phyloP scores from a whole-genome alignment of 164 flowering plant genomes.

The Piper longum region DNA sequence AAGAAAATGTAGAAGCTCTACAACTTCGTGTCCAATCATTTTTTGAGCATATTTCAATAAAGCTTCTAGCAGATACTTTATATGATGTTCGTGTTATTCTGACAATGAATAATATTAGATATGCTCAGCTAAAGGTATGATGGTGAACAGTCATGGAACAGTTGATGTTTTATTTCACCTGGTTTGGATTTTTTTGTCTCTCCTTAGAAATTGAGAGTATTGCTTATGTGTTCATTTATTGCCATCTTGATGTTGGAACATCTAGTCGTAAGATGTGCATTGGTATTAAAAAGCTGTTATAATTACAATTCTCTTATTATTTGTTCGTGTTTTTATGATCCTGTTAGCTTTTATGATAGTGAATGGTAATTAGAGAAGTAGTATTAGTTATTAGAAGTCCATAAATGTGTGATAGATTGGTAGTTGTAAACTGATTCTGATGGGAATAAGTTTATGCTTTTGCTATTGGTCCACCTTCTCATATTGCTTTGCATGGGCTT shows the following conservation, averaged over 20 bases:
- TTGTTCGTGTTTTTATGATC: too few relatives aligned
- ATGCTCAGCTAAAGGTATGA: conserved; percentile 72
- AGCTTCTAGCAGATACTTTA: conserved; percentile 54
- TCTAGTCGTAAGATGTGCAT: not conserved
- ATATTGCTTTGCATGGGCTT: conserved; percentile 6
- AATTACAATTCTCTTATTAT: too few relatives aligned
- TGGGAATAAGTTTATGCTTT: too few relatives aligned
- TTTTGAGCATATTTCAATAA: conserved; percentile 56
- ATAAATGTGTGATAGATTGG: too few relatives aligned
- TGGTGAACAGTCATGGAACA: not conserved
- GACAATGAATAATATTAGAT: conserved; percentile 70
- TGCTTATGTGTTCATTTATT: not conserved
- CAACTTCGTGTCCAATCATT: conserved; percentile 35
- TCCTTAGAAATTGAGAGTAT: not conserved
- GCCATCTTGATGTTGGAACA: too few relatives aligned
- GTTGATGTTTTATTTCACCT: not conserved
- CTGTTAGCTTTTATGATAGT: too few relatives aligned
- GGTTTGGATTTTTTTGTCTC: not conserved
- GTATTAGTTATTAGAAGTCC: too few relatives aligned
- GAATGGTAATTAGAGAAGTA: too few relatives aligned
- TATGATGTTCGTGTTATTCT: conserved; percentile 42
- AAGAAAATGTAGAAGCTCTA: conserved; percentile 30
- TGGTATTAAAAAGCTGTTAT: not conserved
- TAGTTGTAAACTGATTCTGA: too few relatives aligned
- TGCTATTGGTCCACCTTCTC: too few relatives aligned